Conservation (phyloP, 2,329 filamentous ascomycete genomes). For the Xylaria sp. region DNA sequence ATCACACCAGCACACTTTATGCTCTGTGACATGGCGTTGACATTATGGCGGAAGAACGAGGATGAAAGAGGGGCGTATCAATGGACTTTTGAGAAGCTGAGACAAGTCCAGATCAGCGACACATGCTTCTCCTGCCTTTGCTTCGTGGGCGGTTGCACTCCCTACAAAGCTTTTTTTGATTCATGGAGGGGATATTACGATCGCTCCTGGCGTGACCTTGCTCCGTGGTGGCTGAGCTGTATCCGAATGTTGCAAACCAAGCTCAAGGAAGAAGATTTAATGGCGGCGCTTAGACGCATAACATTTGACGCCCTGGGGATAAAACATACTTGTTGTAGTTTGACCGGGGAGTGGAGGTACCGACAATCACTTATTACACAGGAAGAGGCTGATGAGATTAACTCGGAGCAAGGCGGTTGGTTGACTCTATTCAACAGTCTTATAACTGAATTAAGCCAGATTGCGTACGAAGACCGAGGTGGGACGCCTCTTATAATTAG, state of each 20-base stretch:
- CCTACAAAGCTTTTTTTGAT: neutral
- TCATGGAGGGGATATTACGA: neutral
- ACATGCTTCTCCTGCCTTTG: neutral
- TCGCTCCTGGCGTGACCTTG: neutral
- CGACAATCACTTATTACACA: neutral
- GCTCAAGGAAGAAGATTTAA: neutral
- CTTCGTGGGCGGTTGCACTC: neutral
- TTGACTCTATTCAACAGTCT: neutral
- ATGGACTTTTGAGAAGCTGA: neutral
- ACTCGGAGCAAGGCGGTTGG: neutral
- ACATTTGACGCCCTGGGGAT: constrained; percentile 1
- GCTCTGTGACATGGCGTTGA: neutral
- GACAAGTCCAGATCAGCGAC: neutral
- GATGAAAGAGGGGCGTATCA: neutral
- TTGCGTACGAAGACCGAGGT: neutral
- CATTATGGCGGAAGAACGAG: neutral
- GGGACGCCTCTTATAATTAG: neutral
- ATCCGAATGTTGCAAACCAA: neutral
- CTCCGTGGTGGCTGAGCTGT: neutral
- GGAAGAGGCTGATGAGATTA: neutral
- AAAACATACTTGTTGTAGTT: neutral
- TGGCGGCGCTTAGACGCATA: neutral
- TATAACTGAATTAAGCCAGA: neutral
- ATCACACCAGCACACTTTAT: constrained; percentile 9
- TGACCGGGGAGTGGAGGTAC: too few relatives aligned